These are phyloP conservation scores for Phoenix dactylifera DNA, from an alignment of 176 grass and related monocot species.

Conservation along the genomic window DNA sequence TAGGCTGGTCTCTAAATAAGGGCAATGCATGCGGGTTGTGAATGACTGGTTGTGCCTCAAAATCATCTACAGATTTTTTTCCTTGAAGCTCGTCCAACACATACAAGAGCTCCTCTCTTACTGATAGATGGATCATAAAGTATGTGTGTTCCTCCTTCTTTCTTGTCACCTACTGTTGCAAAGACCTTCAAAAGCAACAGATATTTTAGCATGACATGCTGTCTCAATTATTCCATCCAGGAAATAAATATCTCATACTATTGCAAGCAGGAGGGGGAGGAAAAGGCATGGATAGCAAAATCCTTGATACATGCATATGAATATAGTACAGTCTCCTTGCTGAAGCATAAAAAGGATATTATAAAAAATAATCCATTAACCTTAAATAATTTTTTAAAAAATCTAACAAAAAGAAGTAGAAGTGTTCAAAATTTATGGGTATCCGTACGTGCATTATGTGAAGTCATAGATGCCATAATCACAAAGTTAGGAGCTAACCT, in stretches of 20 bases:
- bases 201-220: background rate
- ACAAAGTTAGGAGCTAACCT: conserved; percentile 33
- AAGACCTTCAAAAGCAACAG: conserved; percentile 63
- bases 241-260: background rate
- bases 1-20: conserved; percentile 83
- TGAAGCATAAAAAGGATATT: too few relatives aligned
- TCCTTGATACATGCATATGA: too few relatives aligned
- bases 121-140: conserved; percentile 88
- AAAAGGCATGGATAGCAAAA: too few relatives aligned
- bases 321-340: too few relatives aligned
- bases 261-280: too few relatives aligned
- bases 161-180: conserved; percentile 88
- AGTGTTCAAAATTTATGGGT: too few relatives aligned
- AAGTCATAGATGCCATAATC: too few relatives aligned
- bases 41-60: conserved; percentile 81
- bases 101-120: conserved; percentile 92
- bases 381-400: background rate
- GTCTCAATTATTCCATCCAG: too few relatives aligned
- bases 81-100: conserved; percentile 82
- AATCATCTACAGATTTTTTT: conserved; percentile 93
- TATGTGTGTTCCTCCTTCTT: conserved; percentile 84
- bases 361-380: conserved; percentile 12
- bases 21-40: conserved; percentile 93
- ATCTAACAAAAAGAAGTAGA: too few relatives aligned
- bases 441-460: too few relatives aligned